Evolutionary conservation across 1,284 basidiomycete species (phyloP), one percentile per base, ranked within the genome.

Genomic region (Apiotrichum sp.): DNA sequence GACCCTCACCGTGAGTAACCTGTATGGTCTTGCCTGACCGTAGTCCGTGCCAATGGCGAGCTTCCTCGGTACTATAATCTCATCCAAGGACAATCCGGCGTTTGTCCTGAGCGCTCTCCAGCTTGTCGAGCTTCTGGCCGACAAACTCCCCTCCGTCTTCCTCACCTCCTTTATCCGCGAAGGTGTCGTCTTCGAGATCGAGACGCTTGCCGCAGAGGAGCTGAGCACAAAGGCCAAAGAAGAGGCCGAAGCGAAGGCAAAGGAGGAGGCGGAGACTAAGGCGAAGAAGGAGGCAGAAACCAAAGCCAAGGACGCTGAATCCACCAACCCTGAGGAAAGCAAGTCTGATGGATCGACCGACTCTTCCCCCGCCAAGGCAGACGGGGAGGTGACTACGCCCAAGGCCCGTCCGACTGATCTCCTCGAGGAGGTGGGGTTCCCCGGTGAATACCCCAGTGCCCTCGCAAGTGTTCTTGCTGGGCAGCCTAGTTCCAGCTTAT

Each of bases 171-270:
- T 97, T 81, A 83, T 88, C 14, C 82, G 92, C 44, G 93, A 98
- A 75, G 93, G 93, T 14, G 93, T 97, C 39, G 86, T 95, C 70
- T 88, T 93, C 71, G 93, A 96, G 72, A 86, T 96, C 35, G 89
- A 92, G 62, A 74, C 78, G 3, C 78, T 93, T 33, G 85, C 89
- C 10, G 79, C 80, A 11, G 81, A 86, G 48, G 70, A 80, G 4
- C 77, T 93, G 34, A 78, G 79, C 40, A 67, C 68, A 16, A 68
- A 69, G 44, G 40, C 35, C 14, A 56, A 52, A 46, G 50, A 56
- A 4, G 49, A 48, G 16, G 44, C 38, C 6, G 70, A 72, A 48
- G 64, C 44, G 3, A 14, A 40, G 13, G 52, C 50, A 6, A 59
- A 54, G 39, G 41, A 52, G 3, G 52, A 52, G 29, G 36, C 50